Percentiles rank a stretch among this genome's conserved stretches.
These are phyloP conservation scores for Ophiostoma piceae DNA, from an alignment of 2,329 filamentous ascomycete genomes.

Conservation along the genomic window DNA sequence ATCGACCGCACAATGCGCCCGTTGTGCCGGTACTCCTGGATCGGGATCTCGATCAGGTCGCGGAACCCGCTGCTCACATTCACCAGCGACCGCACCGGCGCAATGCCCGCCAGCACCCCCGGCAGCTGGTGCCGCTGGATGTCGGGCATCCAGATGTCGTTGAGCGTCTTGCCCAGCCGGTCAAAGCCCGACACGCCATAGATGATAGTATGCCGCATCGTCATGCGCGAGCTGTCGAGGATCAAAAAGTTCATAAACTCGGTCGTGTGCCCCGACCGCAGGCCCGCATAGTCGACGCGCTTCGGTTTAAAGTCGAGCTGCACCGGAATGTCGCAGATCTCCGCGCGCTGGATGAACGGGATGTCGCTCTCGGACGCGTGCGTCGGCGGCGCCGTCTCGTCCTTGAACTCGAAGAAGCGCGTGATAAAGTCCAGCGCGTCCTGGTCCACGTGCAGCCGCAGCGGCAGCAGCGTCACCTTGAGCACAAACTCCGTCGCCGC, in stretches of 20 bases:
- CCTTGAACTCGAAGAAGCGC: slow-evolving; percentile 96
- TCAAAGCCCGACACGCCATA: slow-evolving; percentile 92
- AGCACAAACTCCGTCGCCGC: slow-evolving; percentile 86
- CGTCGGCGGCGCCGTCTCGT: slow-evolving; percentile 53
- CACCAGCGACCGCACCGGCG: slow-evolving; percentile 82
- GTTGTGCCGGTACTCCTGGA: slow-evolving; percentile 90
- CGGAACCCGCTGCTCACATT: slow-evolving; percentile 84
- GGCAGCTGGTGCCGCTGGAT: slow-evolving; percentile 85
- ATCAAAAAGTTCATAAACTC: slow-evolving; percentile 99
- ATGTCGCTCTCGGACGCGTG: slow-evolving; percentile 58
- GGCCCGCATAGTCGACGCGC: slow-evolving; percentile 87
- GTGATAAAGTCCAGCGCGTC: slow-evolving; percentile 96
- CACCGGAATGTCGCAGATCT: slow-evolving; percentile 76
- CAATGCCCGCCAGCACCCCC: slow-evolving; percentile 79
- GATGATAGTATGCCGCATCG: slow-evolving; percentile 80
- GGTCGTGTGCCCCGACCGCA: slow-evolving; percentile 87
- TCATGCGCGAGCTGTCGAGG: slow-evolving; percentile 81
- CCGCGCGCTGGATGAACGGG: slow-evolving; percentile 83
- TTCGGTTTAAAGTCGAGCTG: slow-evolving; percentile 96
- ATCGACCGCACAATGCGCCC: slow-evolving; percentile 87
- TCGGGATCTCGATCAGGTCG: slow-evolving; percentile 81
- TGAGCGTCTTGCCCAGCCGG: slow-evolving; percentile 79
- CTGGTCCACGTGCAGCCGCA: slow-evolving; percentile 92
- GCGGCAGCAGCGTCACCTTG: slow-evolving; percentile 69
- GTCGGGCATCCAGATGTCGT: slow-evolving; percentile 95